Evolutionary conservation across 192 early-diverging fungal species (phyloP).

Genomic region (Irineochytrium annulatum): DNA sequence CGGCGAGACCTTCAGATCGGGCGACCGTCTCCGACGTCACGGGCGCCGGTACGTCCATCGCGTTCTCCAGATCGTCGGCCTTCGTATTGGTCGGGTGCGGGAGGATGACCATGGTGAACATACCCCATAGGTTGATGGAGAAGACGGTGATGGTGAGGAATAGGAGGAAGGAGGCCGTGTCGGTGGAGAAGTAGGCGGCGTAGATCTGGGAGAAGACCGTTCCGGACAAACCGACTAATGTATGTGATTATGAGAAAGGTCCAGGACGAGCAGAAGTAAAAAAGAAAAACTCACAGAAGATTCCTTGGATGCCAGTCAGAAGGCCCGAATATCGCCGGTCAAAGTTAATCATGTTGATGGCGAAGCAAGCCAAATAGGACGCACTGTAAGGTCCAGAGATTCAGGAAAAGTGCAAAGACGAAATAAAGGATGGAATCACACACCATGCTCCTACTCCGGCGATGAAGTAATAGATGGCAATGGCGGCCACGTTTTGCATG

Average conservation of each 20-base stretch:
- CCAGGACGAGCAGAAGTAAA: too few relatives aligned
- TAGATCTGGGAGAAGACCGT: conserved; percentile 20
- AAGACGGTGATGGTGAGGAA: conserved; percentile 9
- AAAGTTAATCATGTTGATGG: conserved; percentile 9
- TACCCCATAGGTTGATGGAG: conserved; percentile 9
- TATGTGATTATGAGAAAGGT: too few relatives aligned
- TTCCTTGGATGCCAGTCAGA: conserved; percentile 8
- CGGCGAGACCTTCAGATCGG: too few relatives aligned
- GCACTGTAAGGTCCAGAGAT: neutral
- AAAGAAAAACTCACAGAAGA: conserved; percentile 16
- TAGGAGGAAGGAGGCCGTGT: conserved; percentile 10
- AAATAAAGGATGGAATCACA: too few relatives aligned
- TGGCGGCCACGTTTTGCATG: too few relatives aligned
- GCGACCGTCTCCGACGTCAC: too few relatives aligned
- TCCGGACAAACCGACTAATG: conserved; percentile 12
- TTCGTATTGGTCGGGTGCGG: too few relatives aligned
- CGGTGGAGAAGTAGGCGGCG: neutral
- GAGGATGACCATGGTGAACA: conserved; percentile 10
- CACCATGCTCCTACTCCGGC: conserved; percentile 7
- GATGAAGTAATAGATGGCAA: conserved; percentile 17
- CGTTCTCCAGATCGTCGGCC: too few relatives aligned
- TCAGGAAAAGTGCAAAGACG: too few relatives aligned
- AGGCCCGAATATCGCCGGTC: conserved; percentile 5
- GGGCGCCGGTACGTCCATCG: too few relatives aligned
- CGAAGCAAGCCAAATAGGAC: conserved; percentile 13